A percentile compares a stretch with the other conserved stretches of the same genome.
These are phyloP conservation scores for Lactarius vividus DNA, from an alignment of 768 basidiomycete genomes.

Conservation along the genomic window DNA sequence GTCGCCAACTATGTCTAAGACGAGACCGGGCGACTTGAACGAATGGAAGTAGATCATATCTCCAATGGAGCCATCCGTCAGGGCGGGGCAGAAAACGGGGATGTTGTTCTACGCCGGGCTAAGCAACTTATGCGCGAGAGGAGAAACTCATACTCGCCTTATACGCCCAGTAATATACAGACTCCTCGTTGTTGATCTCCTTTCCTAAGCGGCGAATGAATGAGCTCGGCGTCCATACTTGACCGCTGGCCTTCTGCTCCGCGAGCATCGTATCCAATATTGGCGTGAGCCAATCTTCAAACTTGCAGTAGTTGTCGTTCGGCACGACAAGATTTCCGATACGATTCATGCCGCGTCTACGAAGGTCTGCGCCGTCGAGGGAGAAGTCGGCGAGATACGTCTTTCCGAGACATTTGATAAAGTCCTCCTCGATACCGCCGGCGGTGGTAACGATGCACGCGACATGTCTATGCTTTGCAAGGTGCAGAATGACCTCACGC, in stretches of 20 bases:
- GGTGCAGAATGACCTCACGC: constrained; percentile 86
- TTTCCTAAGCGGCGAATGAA: constrained; percentile 93
- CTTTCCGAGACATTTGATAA: constrained; percentile 97
- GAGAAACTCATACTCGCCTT: constrained; percentile 62
- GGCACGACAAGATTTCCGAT: constrained; percentile 96
- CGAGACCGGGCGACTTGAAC: constrained; percentile 78
- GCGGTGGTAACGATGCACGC: constrained; percentile 93
- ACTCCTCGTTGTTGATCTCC: constrained; percentile 96
- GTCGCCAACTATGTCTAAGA: constrained; percentile 92
- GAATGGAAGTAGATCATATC: constrained; percentile 99
- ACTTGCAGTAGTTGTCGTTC: constrained; percentile 98
- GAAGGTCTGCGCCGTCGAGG: constrained; percentile 83
- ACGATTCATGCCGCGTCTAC: constrained; percentile 90
- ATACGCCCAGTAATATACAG: constrained; percentile 99
- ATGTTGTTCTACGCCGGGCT: constrained; percentile 79
- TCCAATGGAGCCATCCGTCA: constrained; percentile 97
- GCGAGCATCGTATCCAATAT: constrained; percentile 86
- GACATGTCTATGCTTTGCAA: constrained; percentile 91
- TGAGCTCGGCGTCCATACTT: constrained; percentile 89
- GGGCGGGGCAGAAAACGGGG: constrained; percentile 96
- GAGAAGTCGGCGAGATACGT: constrained; percentile 94
- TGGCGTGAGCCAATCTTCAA: constrained; percentile 98
- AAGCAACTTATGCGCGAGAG: constrained; percentile 25
- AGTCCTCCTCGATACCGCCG: constrained; percentile 97
- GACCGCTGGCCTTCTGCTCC: constrained; percentile 72